A percentile compares a stretch with the other conserved stretches of the same genome.
phyloP scores from a whole-genome alignment of 108 stramenopile genomes.

The Stephanodiscus minutulus region DNA sequence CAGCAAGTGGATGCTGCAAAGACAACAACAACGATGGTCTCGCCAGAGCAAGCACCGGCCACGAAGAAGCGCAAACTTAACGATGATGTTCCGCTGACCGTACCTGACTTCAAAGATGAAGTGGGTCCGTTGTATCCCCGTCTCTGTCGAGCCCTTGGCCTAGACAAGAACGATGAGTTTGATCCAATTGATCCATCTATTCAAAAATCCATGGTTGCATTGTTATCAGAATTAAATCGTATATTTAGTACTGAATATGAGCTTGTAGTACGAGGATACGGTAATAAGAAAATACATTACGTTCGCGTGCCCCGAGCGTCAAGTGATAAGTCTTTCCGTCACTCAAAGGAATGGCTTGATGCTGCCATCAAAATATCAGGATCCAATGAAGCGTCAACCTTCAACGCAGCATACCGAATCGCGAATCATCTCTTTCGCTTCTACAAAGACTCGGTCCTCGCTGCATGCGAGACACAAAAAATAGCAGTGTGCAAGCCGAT shows the following conservation, averaged over 20 bases:
- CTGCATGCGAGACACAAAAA: too few relatives aligned
- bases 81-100: background rate
- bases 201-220: background rate
- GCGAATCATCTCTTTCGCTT: background rate
- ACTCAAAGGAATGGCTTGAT: constrained; percentile 3
- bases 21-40: too few relatives aligned
- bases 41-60: background rate
- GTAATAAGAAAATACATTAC: background rate
- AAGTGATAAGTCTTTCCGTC: background rate
- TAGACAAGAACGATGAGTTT: background rate
- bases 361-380: background rate
- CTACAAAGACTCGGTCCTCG: too few relatives aligned
- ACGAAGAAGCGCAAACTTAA: background rate
- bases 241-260: constrained; percentile 3
- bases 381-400: background rate
- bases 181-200: background rate
- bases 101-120: background rate
- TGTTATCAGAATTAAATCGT: background rate
- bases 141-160: background rate
- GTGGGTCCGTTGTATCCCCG: background rate
- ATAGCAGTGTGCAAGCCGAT: too few relatives aligned
- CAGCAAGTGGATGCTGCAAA: too few relatives aligned
- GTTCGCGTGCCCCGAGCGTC: background rate
- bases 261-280: background rate
- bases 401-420: background rate